A percentile compares a stretch with the other conserved stretches of the same genome.
These are phyloP conservation scores for Halenospora varia DNA, from an alignment of 495 filamentous ascomycete species.

Conservation along the genomic window DNA sequence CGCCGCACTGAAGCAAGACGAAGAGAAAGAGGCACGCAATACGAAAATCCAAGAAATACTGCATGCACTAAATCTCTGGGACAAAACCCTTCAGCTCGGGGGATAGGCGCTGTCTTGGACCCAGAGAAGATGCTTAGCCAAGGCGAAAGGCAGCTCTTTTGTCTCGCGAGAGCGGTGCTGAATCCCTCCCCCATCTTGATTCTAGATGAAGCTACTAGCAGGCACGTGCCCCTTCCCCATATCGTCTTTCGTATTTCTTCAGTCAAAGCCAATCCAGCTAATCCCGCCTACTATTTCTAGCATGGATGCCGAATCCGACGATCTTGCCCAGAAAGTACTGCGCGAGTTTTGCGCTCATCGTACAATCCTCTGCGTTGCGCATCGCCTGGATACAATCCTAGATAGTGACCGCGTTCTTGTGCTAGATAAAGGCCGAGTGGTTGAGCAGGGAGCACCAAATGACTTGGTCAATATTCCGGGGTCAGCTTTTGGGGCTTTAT, in stretches of 20 bases:
- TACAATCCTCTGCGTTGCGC: constrained; percentile 15
- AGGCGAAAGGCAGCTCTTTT: background rate
- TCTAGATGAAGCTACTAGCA: background rate
- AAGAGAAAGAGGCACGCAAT: no score
- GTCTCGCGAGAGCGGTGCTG: background rate
- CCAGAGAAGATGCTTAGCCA: constrained; percentile 13
- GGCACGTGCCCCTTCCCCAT: no score
- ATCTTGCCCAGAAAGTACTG: background rate
- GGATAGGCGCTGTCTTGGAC: constrained; percentile 32
- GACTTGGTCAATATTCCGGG: background rate
- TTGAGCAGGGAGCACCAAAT: background rate
- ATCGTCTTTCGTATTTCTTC: no score
- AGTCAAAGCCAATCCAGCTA: no score
- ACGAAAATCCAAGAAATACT: constrained; percentile 12
- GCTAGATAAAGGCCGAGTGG: background rate
- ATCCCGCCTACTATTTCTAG: no score
- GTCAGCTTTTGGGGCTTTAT: background rate
- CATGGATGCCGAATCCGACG: background rate
- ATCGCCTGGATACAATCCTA: constrained; percentile 54
- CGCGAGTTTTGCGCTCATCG: background rate
- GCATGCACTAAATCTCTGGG: constrained; percentile 8
- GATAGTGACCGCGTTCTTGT: constrained; percentile 28
- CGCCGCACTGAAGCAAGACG: no score
- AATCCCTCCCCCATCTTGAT: background rate
- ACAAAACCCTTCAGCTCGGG: background rate